These are phyloP conservation scores for Bimuria novae-zelandiae DNA, from an alignment of 2,329 filamentous ascomycete genomes.

Conservation along the genomic window DNA sequence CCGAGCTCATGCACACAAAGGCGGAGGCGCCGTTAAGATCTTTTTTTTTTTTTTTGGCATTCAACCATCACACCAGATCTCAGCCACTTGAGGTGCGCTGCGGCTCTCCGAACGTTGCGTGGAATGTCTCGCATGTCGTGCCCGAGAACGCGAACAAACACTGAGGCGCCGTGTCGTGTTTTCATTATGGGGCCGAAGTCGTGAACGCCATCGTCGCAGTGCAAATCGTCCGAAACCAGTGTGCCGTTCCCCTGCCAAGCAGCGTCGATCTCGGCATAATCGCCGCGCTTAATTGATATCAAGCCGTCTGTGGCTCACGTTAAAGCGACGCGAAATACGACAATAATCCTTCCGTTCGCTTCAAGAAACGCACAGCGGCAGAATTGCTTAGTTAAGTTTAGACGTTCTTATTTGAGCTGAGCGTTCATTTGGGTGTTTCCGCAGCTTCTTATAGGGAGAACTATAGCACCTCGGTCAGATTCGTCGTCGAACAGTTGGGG, in stretches of 20 bases:
- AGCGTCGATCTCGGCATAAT: conserved; percentile 10
- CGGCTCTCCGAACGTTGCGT: conserved; percentile 1
- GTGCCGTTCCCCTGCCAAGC: conserved; percentile 15
- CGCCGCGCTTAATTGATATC: conserved; percentile 18
- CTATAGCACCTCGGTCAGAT: neutral
- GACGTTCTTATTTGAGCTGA: neutral
- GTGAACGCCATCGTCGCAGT: conserved; percentile 3
- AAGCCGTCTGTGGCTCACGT: conserved; percentile 15
- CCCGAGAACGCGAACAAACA: neutral
- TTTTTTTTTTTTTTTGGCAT: neutral
- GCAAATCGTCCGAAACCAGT: conserved; percentile 14
- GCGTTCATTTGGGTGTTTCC: neutral
- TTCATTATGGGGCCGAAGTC: neutral
- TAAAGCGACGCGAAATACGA: conserved; percentile 6
- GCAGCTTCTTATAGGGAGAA: neutral
- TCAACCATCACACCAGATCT: conserved; percentile 1
- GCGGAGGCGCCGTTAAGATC: conserved; percentile 8
- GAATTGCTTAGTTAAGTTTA: conserved; percentile 1
- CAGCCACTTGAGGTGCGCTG: conserved; percentile 2
- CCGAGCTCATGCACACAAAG: conserved; percentile 7
- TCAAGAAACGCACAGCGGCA: neutral
- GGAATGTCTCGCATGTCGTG: neutral
- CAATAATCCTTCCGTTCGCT: conserved; percentile 8
- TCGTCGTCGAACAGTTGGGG: neutral
- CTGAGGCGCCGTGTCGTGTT: neutral